Conservation (phyloP, 2,329 filamentous ascomycete species). For the Botrytis tulipae region DNA sequence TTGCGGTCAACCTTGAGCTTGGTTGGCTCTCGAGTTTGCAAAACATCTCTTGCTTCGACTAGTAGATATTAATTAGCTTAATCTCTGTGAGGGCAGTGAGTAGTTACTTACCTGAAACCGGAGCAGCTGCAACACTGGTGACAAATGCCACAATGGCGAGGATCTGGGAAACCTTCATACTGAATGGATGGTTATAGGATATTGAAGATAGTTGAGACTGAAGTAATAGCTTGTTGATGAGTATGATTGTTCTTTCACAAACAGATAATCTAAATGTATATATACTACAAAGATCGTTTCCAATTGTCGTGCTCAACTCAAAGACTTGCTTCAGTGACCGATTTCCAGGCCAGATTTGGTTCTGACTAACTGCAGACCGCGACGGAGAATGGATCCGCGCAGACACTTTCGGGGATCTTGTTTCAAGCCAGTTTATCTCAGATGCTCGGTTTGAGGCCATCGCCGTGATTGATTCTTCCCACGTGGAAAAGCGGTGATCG, state of each 20-base stretch:
- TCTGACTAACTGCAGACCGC: background rate
- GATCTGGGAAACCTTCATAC: background rate
- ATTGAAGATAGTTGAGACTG: background rate
- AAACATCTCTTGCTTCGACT: background rate
- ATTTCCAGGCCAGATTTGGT: background rate
- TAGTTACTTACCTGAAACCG: background rate
- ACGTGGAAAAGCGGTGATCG: background rate
- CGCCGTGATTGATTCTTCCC: background rate
- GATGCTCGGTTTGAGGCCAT: background rate
- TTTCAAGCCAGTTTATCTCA: background rate
- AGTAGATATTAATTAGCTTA: background rate
- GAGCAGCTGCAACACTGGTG: background rate
- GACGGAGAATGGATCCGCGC: background rate
- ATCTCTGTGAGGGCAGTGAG: background rate
- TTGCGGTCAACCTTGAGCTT: background rate
- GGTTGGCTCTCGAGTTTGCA: background rate
- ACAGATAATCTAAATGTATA: background rate
- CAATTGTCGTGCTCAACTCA: background rate
- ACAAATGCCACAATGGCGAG: background rate
- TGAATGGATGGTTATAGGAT: background rate
- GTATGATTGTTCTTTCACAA: background rate
- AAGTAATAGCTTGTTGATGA: background rate
- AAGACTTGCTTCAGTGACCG: background rate
- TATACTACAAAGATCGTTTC: background rate
- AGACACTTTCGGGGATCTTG: background rate